These are phyloP conservation scores for Entamoeba invadens DNA, from an alignment of 208 protist species.

Conservation along the genomic window DNA sequence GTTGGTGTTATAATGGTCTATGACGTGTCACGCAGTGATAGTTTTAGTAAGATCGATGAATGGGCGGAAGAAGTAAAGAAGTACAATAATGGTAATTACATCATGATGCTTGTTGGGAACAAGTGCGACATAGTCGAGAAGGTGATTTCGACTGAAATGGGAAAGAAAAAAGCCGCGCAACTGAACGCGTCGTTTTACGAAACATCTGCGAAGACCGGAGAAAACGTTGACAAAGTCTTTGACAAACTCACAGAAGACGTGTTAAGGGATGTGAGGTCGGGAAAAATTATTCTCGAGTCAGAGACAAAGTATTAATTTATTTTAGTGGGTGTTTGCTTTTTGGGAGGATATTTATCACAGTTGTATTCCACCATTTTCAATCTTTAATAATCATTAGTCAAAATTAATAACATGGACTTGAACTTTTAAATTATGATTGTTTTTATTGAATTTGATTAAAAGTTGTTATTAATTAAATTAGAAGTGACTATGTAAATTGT, in stretches of 20 bases:
- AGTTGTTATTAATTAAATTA: too few relatives aligned
- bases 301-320: too few relatives aligned
- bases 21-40: constrained; percentile 22
- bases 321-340: too few relatives aligned
- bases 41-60: constrained; percentile 26
- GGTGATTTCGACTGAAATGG: background rate
- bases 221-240: constrained; percentile 1
- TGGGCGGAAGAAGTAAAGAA: constrained; percentile 29
- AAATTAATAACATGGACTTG: too few relatives aligned
- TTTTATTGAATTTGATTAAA: too few relatives aligned
- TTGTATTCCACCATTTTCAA: too few relatives aligned
- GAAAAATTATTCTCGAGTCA: background rate
- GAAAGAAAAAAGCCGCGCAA: background rate
- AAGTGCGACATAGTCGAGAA: constrained; percentile 26
- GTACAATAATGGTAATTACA: constrained; percentile 4
- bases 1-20: constrained; percentile 34
- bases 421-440: too few relatives aligned
- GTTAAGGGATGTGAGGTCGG: background rate
- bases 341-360: too few relatives aligned
- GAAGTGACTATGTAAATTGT: too few relatives aligned
- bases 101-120: constrained; percentile 31
- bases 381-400: too few relatives aligned
- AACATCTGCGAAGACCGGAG: background rate
- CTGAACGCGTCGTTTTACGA: background rate
- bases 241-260: background rate